Conservation (phyloP, 164 flowering plant genomes). For the Warburgia ugandensis region DNA sequence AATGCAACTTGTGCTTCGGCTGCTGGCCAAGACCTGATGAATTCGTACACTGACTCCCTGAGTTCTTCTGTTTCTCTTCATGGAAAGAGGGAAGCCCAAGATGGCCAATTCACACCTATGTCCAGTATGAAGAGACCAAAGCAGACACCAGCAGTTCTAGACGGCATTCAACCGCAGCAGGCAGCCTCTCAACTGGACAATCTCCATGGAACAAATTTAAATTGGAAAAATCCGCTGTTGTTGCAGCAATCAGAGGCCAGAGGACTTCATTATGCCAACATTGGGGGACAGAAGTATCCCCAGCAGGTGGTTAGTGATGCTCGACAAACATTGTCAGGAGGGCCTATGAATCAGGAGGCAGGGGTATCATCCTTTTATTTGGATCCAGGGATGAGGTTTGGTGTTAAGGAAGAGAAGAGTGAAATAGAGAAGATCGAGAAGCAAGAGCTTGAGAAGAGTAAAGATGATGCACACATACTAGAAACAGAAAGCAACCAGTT, state of each 20-base stretch:
- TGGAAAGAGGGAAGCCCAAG: slow-evolving; percentile 66
- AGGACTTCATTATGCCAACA: slow-evolving; percentile 49
- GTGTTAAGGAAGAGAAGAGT: slow-evolving; percentile 57
- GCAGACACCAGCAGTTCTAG: slow-evolving; percentile 32
- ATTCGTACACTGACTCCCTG: slow-evolving; percentile 47
- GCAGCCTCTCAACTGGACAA: slow-evolving; percentile 36
- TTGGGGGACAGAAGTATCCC: slow-evolving; percentile 45
- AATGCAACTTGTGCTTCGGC: slow-evolving; percentile 18
- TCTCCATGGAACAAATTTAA: slow-evolving; percentile 49
- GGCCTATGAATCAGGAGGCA: slow-evolving; percentile 49
- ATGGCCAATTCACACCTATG: slow-evolving; percentile 44
- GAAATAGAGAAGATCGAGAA: slow-evolving; percentile 53
- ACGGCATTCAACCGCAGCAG: slow-evolving; percentile 44
- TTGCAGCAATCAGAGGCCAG: slow-evolving; percentile 53
- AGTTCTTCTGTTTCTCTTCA: slow-evolving; percentile 30
- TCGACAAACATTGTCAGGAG: slow-evolving; percentile 32
- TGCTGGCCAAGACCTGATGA: slow-evolving; percentile 51
- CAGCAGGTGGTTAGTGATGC: slow-evolving; percentile 27
- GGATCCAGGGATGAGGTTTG: slow-evolving; percentile 46
- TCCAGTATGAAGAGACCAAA: slow-evolving; percentile 51
- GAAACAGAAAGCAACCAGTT: slow-evolving; percentile 39
- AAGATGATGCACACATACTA: slow-evolving; percentile 27
- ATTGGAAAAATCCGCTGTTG: slow-evolving; percentile 55
- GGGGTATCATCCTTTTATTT: slow-evolving; percentile 30
- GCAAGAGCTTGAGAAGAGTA: slow-evolving; percentile 31